Conservation (phyloP, 2,329 filamentous ascomycete genomes). For the Verticillium albo-atrum region DNA sequence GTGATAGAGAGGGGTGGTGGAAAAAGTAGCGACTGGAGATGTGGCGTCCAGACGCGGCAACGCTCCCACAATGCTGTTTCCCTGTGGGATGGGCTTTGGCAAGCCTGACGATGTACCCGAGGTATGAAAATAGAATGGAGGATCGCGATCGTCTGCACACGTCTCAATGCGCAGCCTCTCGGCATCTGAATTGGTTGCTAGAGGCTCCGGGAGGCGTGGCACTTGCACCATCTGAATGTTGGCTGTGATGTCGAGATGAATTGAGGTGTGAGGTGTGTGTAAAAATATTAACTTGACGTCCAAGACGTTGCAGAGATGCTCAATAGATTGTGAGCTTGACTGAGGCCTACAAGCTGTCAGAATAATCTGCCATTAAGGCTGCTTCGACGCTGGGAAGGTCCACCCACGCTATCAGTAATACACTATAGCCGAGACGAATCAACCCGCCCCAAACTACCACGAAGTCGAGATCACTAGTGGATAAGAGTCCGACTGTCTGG, state of each 20-base stretch:
- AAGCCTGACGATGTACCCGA: constrained; percentile 61
- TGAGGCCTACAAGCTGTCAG: constrained; percentile 30
- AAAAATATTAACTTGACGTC: constrained; percentile 37
- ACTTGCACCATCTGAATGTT: background rate
- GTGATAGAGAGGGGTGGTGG: constrained; percentile 62
- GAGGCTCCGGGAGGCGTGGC: background rate
- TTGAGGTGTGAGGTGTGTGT: background rate
- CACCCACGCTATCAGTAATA: constrained; percentile 51
- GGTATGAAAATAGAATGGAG: constrained; percentile 58
- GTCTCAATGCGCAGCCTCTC: background rate
- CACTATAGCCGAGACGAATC: constrained; percentile 48
- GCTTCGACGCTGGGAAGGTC: background rate
- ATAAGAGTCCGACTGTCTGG: constrained; percentile 43
- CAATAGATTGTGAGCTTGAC: constrained; percentile 38
- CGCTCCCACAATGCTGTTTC: constrained; percentile 24
- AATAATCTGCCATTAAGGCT: background rate
- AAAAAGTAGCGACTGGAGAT: constrained; percentile 47
- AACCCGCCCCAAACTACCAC: constrained; percentile 57
- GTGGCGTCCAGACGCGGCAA: constrained; percentile 11
- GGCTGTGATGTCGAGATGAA: background rate
- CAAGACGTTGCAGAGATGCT: constrained; percentile 46
- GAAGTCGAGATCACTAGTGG: constrained; percentile 52
- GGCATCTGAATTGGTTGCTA: background rate
- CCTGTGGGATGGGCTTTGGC: constrained; percentile 59
- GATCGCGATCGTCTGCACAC: constrained; percentile 16